Percentiles rank a stretch among this genome's conserved stretches.
Evolutionary conservation across 2,329 filamentous ascomycete species (phyloP).

Genomic region (Mycocentrospora acerina): DNA sequence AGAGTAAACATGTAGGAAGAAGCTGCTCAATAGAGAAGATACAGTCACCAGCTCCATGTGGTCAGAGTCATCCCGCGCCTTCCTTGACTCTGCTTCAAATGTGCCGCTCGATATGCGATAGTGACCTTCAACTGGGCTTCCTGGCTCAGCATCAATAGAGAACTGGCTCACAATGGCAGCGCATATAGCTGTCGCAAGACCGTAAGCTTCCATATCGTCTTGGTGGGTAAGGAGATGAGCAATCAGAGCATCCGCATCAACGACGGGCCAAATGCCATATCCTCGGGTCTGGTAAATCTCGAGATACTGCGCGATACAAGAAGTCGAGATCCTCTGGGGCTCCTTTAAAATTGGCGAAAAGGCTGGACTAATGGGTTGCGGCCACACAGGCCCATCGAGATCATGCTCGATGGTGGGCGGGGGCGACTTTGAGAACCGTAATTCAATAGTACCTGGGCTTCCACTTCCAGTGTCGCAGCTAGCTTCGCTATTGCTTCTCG

Average conservation of each 20-base stretch:
- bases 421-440: constrained; percentile 25
- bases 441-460: constrained; percentile 31
- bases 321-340: constrained; percentile 34
- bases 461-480: constrained; percentile 33
- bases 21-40: constrained; percentile 32
- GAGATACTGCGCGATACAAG: constrained; percentile 35
- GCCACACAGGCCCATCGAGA: constrained; percentile 26
- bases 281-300: constrained; percentile 34
- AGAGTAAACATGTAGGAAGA: constrained; percentile 39
- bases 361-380: constrained; percentile 23
- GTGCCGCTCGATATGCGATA: constrained; percentile 32
- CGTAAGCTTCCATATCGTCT: constrained; percentile 36
- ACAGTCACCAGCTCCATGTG: constrained; percentile 34
- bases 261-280: constrained; percentile 39
- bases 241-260: constrained; percentile 34
- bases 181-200: constrained; percentile 33
- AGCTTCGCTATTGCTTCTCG: constrained; percentile 36
- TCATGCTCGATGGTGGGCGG: constrained; percentile 22
- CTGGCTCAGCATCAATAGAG: constrained; percentile 32
- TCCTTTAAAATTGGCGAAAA: constrained; percentile 12
- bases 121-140: constrained; percentile 34
- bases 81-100: constrained; percentile 34
- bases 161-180: constrained; percentile 41
- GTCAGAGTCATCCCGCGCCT: constrained; percentile 29
- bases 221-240: constrained; percentile 34